A percentile compares a stretch with the other conserved stretches of the same genome.
phyloP scores from a whole-genome alignment of 2,329 filamentous ascomycete genomes.

The Aureobasidium sp. region DNA sequence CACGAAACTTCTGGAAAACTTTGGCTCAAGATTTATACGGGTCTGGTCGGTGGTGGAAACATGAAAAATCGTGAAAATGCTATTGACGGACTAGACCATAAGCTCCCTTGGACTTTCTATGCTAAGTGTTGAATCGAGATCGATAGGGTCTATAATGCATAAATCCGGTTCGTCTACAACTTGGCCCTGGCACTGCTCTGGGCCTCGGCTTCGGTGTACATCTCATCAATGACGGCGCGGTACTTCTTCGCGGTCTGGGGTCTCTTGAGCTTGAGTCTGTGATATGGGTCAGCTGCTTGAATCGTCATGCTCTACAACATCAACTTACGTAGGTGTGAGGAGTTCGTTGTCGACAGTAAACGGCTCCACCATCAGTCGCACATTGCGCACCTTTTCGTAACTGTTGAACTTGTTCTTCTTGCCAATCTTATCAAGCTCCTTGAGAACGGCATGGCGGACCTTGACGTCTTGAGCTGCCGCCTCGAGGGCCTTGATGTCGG shows the following conservation, averaged over 20 bases:
- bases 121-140: not conserved
- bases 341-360: slow-evolving; percentile 92
- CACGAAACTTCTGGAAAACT: not conserved
- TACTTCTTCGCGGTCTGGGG: slow-evolving; percentile 59
- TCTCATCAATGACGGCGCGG: slow-evolving; percentile 50
- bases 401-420: slow-evolving; percentile 84
- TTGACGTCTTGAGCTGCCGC: slow-evolving; percentile 61
- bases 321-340: slow-evolving; percentile 74
- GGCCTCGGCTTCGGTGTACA: slow-evolving; percentile 51
- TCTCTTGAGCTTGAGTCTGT: slow-evolving; percentile 64
- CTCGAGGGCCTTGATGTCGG: slow-evolving; percentile 61
- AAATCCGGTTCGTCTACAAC: slow-evolving; percentile 26
- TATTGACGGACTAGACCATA: not conserved
- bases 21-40: not conserved
- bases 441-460: slow-evolving; percentile 67
- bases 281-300: not conserved
- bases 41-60: not conserved
- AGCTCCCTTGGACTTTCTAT: not conserved
- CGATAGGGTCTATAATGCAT: not conserved
- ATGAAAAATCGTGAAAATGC: not conserved
- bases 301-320: not conserved
- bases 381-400: slow-evolving; percentile 74
- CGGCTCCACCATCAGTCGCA: slow-evolving; percentile 73
- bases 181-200: slow-evolving; percentile 39
- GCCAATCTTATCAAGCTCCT: slow-evolving; percentile 70